Base-by-base conservation (phyloP, 257 asterid genomes). In the Nicotiana tomentosiformis region DNA sequence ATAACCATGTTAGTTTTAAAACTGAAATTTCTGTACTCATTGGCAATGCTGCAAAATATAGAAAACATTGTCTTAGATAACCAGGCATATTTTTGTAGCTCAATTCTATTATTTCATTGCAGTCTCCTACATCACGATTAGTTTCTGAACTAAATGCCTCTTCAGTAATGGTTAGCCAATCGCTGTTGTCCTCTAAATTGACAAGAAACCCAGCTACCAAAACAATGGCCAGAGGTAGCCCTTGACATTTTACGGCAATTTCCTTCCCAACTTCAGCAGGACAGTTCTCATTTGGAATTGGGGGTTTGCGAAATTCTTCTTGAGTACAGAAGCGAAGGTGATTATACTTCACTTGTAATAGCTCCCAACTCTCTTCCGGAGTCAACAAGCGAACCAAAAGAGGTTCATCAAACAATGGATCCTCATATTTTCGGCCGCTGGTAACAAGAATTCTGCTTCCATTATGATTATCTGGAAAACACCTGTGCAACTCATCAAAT, bases 361-460 rank as follows among this genome's bases (percentile, higher is more conserved):
- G 53, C 37, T 62, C 30, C 88, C 85, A 83, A 23, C 90, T 81
- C 33, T 81, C 87, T 2, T 82, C 70, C 9, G 62, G 29, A 32
- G 46, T 57, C 11, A 87, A 37, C 17, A 77, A 77, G 14, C 55
- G 49, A 30, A 83, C 82, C 5, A 2, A 18, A 79, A 69, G 83
- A 46, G 72, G 79, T 32, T 23, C 51, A 56, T 10, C 37, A n/a
- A 17, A 58, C 9, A n/a, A 9, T 15, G 37, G 57, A 14, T 77
- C 78, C 30, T 56, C 10, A 1, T 10, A 3, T 20, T 39, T 30
- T 12, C 84, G 51, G 82, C 88, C 81, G 61, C 80, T 79, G 12
- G 89, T 87, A 12, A 88, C 35, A 15, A 90, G 0, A 78, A 90
- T 58, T 66, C 90, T 20, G 68, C 89, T 85, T 58, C 57, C 87